phyloP scores from a whole-genome alignment of 257 asterid species.

The Scutellaria barbata region DNA sequence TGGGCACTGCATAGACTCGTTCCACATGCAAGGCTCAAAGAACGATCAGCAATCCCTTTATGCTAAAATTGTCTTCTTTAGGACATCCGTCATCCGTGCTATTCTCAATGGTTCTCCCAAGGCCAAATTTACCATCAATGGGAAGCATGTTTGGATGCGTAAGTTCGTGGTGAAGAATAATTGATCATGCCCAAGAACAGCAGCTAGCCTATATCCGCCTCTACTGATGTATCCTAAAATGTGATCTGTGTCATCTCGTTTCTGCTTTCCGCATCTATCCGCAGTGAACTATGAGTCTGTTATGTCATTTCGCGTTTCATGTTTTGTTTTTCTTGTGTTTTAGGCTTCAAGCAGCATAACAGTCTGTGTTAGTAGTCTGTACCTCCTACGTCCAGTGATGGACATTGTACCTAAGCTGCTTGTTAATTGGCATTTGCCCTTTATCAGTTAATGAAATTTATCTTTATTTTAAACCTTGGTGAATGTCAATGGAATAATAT shows the following conservation, averaged over 20 bases:
- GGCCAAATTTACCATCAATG: constrained; percentile 66
- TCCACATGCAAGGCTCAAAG: constrained; percentile 58
- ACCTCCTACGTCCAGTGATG: not conserved
- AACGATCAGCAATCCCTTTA: constrained; percentile 59
- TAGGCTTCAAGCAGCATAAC: not conserved
- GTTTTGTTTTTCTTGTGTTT: not conserved
- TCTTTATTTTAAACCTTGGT: not conserved
- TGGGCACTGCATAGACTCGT: constrained; percentile 62
- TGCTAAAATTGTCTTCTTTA: constrained; percentile 57
- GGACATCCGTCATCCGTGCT: constrained; percentile 32
- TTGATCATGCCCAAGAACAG: constrained; percentile 6
- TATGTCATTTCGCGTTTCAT: not conserved
- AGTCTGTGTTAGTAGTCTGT: not conserved
- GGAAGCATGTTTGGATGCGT: constrained; percentile 82
- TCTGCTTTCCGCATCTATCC: not conserved
- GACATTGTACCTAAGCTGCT: constrained; percentile 12
- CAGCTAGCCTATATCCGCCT: constrained; percentile 4
- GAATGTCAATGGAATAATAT: too few relatives aligned
- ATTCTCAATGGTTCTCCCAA: constrained; percentile 51
- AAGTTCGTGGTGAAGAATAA: constrained; percentile 47
- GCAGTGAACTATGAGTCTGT: not conserved
- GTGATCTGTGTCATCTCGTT: not conserved
- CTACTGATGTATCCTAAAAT: not conserved
- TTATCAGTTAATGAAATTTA: not conserved
- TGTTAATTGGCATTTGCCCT: not conserved